Percentiles rank a stretch among this genome's conserved stretches.
Conservation (phyloP, 257 asterid species). For the Galeopsis tetrahit region DNA sequence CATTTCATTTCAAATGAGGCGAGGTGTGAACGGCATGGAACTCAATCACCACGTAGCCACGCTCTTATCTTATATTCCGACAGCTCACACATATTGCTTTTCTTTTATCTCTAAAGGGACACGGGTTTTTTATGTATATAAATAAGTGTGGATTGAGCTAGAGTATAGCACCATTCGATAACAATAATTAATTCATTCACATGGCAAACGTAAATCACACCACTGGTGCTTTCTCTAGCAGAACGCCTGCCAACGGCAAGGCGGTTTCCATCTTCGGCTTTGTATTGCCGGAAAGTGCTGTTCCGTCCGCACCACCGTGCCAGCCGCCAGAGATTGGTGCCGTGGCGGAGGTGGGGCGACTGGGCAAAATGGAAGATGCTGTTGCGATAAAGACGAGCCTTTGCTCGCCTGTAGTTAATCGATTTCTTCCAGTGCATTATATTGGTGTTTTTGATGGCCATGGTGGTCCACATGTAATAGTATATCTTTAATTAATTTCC, state of each 20-base stretch:
- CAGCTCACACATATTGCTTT: conserved; percentile 24
- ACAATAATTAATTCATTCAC: not conserved
- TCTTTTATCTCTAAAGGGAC: conserved; percentile 12
- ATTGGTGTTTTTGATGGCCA: conserved; percentile 53
- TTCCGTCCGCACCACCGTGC: not conserved
- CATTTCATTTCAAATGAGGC: not conserved
- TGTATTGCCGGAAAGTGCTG: too few species aligned
- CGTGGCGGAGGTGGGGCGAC: conserved; percentile 31
- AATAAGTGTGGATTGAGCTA: not conserved
- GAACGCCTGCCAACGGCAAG: not conserved
- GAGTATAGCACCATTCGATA: too few species aligned
- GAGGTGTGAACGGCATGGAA: too few species aligned
- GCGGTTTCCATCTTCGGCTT: too few species aligned
- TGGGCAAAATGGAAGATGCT: conserved; percentile 49
- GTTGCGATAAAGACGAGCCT: conserved; percentile 28
- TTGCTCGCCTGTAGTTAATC: conserved; percentile 33
- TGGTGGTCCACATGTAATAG: conserved; percentile 49
- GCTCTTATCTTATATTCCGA: not conserved
- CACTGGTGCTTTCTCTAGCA: not conserved
- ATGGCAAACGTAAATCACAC: conserved; percentile 27
- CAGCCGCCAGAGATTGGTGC: conserved; percentile 24
- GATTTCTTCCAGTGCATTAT: conserved; percentile 43
- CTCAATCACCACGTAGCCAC: conserved; percentile 35
- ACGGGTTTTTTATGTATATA: conserved; percentile 27
- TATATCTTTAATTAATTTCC: not conserved